Evolutionary conservation across 768 basidiomycete genomes (phyloP).

Genomic region (Chlorophyllum brunneum): DNA sequence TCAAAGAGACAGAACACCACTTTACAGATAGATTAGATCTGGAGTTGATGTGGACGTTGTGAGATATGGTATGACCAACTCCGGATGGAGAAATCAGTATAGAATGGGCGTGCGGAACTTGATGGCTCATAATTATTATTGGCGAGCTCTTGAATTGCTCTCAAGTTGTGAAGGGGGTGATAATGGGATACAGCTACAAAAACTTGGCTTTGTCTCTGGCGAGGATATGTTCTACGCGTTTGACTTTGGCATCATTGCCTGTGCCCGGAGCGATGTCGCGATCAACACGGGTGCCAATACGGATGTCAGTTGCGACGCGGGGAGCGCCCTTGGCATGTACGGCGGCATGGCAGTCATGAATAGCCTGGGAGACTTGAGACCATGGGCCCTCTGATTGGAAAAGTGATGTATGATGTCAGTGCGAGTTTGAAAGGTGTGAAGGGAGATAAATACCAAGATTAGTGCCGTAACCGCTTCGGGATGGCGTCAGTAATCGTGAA

Average conservation of each 20-base stretch:
- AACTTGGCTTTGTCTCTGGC: slow-evolving; percentile 27
- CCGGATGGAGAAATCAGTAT: too few species aligned
- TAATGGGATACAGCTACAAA: not conserved
- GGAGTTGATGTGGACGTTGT: too few species aligned
- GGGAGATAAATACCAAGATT: slow-evolving; percentile 57
- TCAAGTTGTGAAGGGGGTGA: too few species aligned
- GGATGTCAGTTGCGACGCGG: slow-evolving; percentile 86
- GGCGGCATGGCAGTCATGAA: slow-evolving; percentile 87
- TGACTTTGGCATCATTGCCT: slow-evolving; percentile 79
- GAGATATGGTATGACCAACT: too few species aligned
- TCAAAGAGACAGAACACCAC: too few species aligned
- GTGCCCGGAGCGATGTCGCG: slow-evolving; percentile 55
- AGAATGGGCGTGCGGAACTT: too few species aligned
- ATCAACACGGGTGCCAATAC: slow-evolving; percentile 88
- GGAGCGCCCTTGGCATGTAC: slow-evolving; percentile 75
- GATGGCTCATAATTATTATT: too few species aligned
- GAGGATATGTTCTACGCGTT: slow-evolving; percentile 78
- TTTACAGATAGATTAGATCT: too few species aligned
- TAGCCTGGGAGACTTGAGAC: slow-evolving; percentile 78
- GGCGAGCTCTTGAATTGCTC: too few species aligned
- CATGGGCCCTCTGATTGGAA: slow-evolving; percentile 75
- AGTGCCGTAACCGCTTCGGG: slow-evolving; percentile 80
- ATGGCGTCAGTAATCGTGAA: not conserved
- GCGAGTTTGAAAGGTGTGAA: not conserved
- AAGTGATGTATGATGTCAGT: slow-evolving; percentile 1